Evolutionary conservation across 495 filamentous ascomycete genomes (phyloP), one percentile per base, ranked within the genome.

Genomic region (Aspergillus conjunctus): DNA sequence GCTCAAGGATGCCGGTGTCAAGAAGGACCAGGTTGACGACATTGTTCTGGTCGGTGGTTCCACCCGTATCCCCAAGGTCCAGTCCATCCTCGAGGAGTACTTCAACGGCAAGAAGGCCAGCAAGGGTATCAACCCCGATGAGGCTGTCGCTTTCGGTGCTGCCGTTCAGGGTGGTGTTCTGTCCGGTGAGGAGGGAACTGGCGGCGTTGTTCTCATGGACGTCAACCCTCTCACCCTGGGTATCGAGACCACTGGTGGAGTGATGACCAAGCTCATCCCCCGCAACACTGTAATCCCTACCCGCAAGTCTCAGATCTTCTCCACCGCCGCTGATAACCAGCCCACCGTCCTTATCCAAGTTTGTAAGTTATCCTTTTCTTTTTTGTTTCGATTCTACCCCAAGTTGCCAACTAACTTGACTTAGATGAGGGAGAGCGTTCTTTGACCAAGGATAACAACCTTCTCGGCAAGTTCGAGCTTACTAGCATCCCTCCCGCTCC

Each of bases 91-190:
- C 59, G 91, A 97, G 84, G 94, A 98, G 79, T 98, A 83, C 85
- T 98, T 98, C 75, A 80, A 74, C 67, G 89, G 91, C 77, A 98
- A 96, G 88, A 89, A 92, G 78, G 91, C 92, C 67, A 91, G 88
- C 87, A 97, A 98, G 89, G 91, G 90, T 82, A 95, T 98, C 72
- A 98, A 98, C 83, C 93, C 93, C 64, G 93, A 98, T 79, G 93
- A 98, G 79, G 93, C 93, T 78, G 93, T 97, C 66, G 93, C 93
- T 73, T 97, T 93, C 76, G 93, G 93, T 77, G 93, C 93, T 61
- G 93, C 93, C 71, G 93, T 98, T 70, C 93, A 98, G 82, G 93
- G 89, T 82, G 93, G 92, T 88, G 88, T 98, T 68, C 81, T 98
- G 51, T 91, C 91, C 67, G 91, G 91, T 59, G 92, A 96, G 76